Conservation (phyloP, 768 basidiomycete genomes). For the Lactarius hatsudake region DNA sequence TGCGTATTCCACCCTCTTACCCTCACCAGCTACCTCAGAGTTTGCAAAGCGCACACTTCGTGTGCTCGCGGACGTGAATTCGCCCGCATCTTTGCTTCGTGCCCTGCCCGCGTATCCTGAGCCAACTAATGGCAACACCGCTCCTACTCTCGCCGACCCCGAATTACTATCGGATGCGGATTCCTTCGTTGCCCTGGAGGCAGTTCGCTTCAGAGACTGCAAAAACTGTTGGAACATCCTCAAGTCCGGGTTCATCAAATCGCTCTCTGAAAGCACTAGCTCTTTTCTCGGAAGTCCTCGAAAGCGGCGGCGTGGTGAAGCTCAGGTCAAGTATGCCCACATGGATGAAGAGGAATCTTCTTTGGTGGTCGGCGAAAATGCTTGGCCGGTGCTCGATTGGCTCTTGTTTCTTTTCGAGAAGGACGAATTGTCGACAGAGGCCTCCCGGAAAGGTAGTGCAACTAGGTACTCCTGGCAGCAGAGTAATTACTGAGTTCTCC, state of each 20-base stretch:
- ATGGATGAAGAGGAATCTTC: conserved; percentile 31
- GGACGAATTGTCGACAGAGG: conserved; percentile 47
- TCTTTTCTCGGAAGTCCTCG: conserved; percentile 23
- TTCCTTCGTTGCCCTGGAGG: conserved; percentile 24
- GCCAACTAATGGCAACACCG: not conserved
- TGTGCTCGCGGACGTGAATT: conserved; percentile 24
- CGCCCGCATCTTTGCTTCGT: conserved; percentile 24
- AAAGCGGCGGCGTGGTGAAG: conserved; percentile 32
- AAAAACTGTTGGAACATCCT: conserved; percentile 30
- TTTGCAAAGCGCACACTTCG: conserved; percentile 24
- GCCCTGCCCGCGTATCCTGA: conserved; percentile 28
- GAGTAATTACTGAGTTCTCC: not conserved
- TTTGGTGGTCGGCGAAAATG: conserved; percentile 51
- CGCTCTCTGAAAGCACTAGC: conserved; percentile 4
- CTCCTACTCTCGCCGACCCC: conserved; percentile 3
- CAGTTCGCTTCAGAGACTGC: conserved; percentile 25
- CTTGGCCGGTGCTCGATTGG: conserved; percentile 75
- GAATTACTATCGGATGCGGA: conserved; percentile 18
- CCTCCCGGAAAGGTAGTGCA: conserved; percentile 39
- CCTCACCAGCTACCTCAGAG: conserved; percentile 16
- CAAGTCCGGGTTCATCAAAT: conserved; percentile 22
- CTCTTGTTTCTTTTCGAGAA: conserved; percentile 63
- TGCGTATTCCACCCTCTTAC: conserved; percentile 23
- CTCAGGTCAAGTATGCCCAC: conserved; percentile 31
- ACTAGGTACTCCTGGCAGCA: not conserved